A percentile compares a stretch with the other conserved stretches of the same genome.
phyloP scores from a whole-genome alignment of 371 early-diverging fungal species.

The Apophysomyces variabilis region DNA sequence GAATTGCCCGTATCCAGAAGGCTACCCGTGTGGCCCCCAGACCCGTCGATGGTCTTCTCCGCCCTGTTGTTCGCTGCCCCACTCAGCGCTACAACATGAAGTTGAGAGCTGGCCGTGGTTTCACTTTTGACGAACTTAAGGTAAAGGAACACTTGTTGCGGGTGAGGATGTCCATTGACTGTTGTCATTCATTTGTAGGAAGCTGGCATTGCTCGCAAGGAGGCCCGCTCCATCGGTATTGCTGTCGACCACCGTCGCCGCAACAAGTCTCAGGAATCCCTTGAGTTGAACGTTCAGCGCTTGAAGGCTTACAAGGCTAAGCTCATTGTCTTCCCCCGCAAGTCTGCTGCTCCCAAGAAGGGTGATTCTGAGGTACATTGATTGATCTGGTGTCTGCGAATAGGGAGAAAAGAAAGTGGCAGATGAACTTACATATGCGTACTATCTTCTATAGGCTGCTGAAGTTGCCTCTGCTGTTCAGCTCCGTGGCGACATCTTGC shows the following conservation, averaged over 20 bases:
- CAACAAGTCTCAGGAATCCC: conserved; percentile 96
- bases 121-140: conserved; percentile 99
- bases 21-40: conserved; percentile 97
- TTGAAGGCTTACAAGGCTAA: conserved; percentile 96
- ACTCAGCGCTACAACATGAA: conserved; percentile 99
- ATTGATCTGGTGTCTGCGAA: conserved; percentile 33
- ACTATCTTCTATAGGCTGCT: conserved; percentile 72
- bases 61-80: conserved; percentile 98
- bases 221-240: conserved; percentile 98
- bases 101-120: conserved; percentile 98
- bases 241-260: conserved; percentile 98
- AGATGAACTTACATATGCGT: conserved; percentile 17
- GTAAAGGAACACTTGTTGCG: conserved; percentile 40
- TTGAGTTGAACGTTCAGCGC: conserved; percentile 95
- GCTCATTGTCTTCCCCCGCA: conserved; percentile 94
- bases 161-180: background rate
- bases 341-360: conserved; percentile 87
- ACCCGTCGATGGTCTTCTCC: conserved; percentile 96
- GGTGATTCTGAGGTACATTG: conserved; percentile 62
- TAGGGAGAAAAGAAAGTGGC: no score
- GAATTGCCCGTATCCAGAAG: conserved; percentile 91
- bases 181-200: conserved; percentile 48
- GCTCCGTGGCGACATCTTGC: conserved; percentile 72
- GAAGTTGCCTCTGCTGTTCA: conserved; percentile 76
- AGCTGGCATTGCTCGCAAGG: conserved; percentile 94